Base-by-base conservation (phyloP, 1,139 yeast species). In the Yamadazyma sp. region DNA sequence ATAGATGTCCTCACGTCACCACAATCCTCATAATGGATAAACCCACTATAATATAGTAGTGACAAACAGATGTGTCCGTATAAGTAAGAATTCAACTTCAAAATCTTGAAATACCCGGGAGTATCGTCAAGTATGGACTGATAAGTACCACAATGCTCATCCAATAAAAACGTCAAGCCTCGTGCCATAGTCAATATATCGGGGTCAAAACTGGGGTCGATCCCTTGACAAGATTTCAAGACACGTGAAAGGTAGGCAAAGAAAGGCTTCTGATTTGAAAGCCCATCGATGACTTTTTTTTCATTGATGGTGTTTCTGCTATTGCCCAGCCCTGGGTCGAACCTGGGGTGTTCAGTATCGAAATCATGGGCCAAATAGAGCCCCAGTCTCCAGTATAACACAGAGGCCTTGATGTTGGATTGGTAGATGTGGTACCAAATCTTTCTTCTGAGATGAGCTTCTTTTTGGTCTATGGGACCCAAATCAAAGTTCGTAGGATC, bases 381-480 rank as follows among this genome's bases (percentile, higher is more conserved):
- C 7, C 28, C 22, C 2, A 30, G 14, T 12, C 42, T 36, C 31
- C 44, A 36, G 29, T 29, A 40, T 2, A 40, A 29, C 1, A 40
- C 23, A n/a, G 48, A 34, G 17, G 36, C 34, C n/a, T 33, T 32
- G 7, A 34, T 29, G 34, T 45, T 38, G 2, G 46, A 33, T 17
- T 34, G 37, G 12, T 29, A 34, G 12, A 45, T 36, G 27, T 41
- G 41, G 22, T 24, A 31, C 74, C 74, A 68, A 64, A 79, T 62
- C 46, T 77, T 78, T 48, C 84, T 62, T 56, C 74, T 66, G 17
- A 71, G 53, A 44, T 65, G 65, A 29, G 66, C 59, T 11, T 55
- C 42, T 30, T 57, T 52, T 31, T 58, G 54, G 44, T 55, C 59
- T 4, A 52, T 33, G 4, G 50, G 37, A 7, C 55, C 64, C 7